Base-by-base conservation (phyloP, 140 eudicot species). In the Ambrosia hybrid region DNA sequence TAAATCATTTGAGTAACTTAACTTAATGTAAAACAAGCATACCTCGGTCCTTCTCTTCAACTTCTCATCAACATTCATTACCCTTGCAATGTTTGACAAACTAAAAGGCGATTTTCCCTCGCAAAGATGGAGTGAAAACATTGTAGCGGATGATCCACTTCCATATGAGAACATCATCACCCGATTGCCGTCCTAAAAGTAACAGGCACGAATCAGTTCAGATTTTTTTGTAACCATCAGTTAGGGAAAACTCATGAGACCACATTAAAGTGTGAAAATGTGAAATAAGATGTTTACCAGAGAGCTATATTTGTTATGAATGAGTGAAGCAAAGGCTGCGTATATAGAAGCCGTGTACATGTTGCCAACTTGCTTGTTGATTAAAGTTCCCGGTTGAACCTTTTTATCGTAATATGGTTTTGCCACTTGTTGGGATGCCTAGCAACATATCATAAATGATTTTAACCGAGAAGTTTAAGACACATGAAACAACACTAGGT, bases 331-430 rank as follows among this genome's bases (percentile, higher is more conserved):
- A 70, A 91, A 84, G 3, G 96, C 97, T 0, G 96, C 89, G 36
- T 91, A 91, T 65, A 91, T 80, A 51, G 95, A 91, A 64, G 97
- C 95, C 10, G 95, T 91, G 78, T 91, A 91, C 91, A 87, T 91
- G 77, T 91, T 91, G 34, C 97, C 97, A 4, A 91, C 87, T 86
- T 91, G 96, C 78, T 91, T 91, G 48, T 89, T 89, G 55, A 91
- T 78, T 68, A 88, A 80, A 17, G 97, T 91, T 16, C 87, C 71
- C 17, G 97, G 97, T 72, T 80, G 84, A 66, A 91, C 93, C 75
- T 85, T 91, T 58, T 68, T 72, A 67, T 88, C 93, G 51, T 86
- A 91, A 9, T 73, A 57, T 4, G 87, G 80, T 82, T 88, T 91
- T 30, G 97, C 96, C 14, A 84, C 89, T 81, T 84, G 92, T 75